These are phyloP conservation scores for Juglanconis oblonga DNA, from an alignment of 2,329 filamentous ascomycete genomes.

Conservation along the genomic window DNA sequence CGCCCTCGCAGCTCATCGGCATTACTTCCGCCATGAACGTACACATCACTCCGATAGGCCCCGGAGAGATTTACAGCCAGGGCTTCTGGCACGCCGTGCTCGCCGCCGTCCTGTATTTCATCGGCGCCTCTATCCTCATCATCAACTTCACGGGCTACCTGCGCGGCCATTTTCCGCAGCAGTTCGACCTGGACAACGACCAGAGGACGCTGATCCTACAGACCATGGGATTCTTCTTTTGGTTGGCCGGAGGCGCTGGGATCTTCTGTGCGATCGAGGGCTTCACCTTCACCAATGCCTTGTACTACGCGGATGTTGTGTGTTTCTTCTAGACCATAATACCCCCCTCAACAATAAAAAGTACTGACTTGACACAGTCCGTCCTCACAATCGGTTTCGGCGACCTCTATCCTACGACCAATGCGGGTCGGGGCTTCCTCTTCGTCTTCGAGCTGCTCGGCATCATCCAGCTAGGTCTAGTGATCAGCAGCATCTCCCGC, in stretches of 20 bases:
- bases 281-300: slow-evolving; percentile 73
- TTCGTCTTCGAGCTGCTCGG: slow-evolving; percentile 83
- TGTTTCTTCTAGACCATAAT: neutral
- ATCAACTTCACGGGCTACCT: slow-evolving; percentile 78
- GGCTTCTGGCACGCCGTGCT: slow-evolving; percentile 86
- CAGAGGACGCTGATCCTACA: slow-evolving; percentile 88
- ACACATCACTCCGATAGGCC: slow-evolving; percentile 34
- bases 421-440: slow-evolving; percentile 65
- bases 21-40: slow-evolving; percentile 56
- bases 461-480: slow-evolving; percentile 78
- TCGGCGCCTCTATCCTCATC: slow-evolving; percentile 72
- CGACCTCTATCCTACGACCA: slow-evolving; percentile 45
- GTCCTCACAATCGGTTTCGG: slow-evolving; percentile 64
- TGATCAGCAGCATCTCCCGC: slow-evolving; percentile 75
- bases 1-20: slow-evolving; percentile 46
- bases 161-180: slow-evolving; percentile 66
- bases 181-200: slow-evolving; percentile 73
- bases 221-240: slow-evolving; percentile 80
- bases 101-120: slow-evolving; percentile 73
- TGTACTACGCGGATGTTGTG: slow-evolving; percentile 75
- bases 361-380: slow-evolving; percentile 30
- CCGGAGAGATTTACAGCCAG: slow-evolving; percentile 66
- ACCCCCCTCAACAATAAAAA: too few relatives aligned
- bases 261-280: slow-evolving; percentile 70
- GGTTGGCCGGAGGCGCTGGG: slow-evolving; percentile 73